A percentile compares a stretch with the other conserved stretches of the same genome.
Evolutionary conservation across 2,329 filamentous ascomycete species (phyloP).

Genomic region (Aspergillus bombycis): DNA sequence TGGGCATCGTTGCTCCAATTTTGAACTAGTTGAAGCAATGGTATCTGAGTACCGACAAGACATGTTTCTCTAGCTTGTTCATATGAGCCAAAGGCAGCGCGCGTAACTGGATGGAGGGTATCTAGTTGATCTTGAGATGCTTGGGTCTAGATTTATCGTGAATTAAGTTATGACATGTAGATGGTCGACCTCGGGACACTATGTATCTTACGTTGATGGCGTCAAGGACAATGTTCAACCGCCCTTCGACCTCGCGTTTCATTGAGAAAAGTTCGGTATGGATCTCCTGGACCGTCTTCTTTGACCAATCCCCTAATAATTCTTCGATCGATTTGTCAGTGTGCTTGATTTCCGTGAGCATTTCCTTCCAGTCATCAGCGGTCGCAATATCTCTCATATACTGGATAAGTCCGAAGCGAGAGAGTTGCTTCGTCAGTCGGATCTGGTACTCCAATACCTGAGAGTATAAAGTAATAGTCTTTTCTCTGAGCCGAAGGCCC

Average conservation of each 20-base stretch:
- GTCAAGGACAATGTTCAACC: not conserved
- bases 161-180: not conserved
- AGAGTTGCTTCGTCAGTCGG: not conserved
- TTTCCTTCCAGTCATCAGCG: conserved; percentile 8
- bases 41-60: not conserved
- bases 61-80: not conserved
- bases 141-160: not conserved
- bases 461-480: not conserved
- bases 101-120: not conserved
- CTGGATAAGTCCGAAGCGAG: not conserved
- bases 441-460: not conserved
- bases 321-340: not conserved
- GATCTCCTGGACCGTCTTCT: not conserved
- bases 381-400: not conserved
- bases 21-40: not conserved
- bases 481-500: not conserved
- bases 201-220: not conserved
- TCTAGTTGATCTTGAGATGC: not conserved
- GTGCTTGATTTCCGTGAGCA: not conserved
- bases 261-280: not conserved
- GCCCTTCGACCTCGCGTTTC: not conserved
- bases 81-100: not conserved
- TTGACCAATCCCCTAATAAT: not conserved
- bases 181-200: not conserved
- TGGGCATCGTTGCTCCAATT: not conserved